phyloP scores from a whole-genome alignment of 2,329 filamentous ascomycete species.

The Neopestalotiopsis sp. region DNA sequence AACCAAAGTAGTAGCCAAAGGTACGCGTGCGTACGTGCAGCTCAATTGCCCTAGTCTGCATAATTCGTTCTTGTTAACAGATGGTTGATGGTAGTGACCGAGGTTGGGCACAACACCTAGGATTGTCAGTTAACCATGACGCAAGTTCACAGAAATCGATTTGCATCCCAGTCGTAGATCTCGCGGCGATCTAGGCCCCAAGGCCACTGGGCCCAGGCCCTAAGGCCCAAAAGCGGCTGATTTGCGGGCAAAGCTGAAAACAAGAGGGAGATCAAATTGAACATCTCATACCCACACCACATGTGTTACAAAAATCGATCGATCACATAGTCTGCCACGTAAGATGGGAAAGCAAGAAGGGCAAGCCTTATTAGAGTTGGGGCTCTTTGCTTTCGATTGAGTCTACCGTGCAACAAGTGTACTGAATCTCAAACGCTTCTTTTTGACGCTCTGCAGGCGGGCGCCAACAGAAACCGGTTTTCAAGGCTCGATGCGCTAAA shows the following conservation, averaged over 20 bases:
- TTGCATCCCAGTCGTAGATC: conserved; percentile 19
- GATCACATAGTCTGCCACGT: neutral
- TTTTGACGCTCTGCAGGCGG: neutral
- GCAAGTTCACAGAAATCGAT: conserved; percentile 9
- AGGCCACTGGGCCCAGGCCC: neutral
- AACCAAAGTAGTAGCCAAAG: no score
- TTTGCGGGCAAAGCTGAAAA: conserved; percentile 1
- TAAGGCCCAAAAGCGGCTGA: conserved; percentile 6
- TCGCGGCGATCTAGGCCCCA: conserved; percentile 1
- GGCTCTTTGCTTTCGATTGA: neutral
- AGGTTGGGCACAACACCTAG: neutral
- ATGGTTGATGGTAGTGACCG: neutral
- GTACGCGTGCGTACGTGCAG: no score
- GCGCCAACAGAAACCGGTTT: conserved; percentile 18
- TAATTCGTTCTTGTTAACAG: neutral
- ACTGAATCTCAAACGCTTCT: conserved; percentile 7
- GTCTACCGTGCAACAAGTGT: neutral
- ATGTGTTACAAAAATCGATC: conserved; percentile 2
- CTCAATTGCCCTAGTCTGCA: neutral
- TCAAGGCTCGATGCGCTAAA: neutral
- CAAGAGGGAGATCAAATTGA: neutral
- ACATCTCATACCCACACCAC: neutral
- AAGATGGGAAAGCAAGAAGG: no score
- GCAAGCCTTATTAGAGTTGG: neutral
- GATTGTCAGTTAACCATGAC: conserved; percentile 13